A percentile compares a stretch with the other conserved stretches of the same genome.
phyloP scores from a whole-genome alignment of 1,139 yeast species.

The Taphrina pruni region DNA sequence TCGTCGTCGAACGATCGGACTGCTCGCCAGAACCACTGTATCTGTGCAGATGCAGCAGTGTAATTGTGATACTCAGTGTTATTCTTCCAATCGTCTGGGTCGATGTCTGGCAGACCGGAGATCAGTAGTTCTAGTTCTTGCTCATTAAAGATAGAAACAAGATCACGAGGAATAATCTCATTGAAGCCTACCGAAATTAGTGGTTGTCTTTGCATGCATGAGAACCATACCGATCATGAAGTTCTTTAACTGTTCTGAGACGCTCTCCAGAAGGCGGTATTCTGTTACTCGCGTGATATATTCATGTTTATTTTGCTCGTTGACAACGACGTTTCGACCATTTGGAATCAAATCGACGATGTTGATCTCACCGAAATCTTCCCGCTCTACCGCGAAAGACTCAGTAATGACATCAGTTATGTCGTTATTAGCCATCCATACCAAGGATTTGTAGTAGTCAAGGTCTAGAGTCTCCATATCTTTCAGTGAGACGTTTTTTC shows the following conservation, averaged over 20 bases:
- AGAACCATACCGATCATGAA: slow-evolving; percentile 60
- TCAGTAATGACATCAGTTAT: slow-evolving; percentile 97
- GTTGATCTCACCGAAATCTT: slow-evolving; percentile 90
- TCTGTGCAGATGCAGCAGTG: slow-evolving; percentile 81
- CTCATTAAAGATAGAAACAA: slow-evolving; percentile 88
- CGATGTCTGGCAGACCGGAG: slow-evolving; percentile 95
- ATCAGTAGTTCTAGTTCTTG: slow-evolving; percentile 91
- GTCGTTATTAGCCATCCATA: slow-evolving; percentile 96
- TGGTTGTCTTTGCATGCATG: slow-evolving; percentile 1
- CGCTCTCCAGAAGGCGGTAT: slow-evolving; percentile 80
- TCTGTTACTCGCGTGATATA: slow-evolving; percentile 87
- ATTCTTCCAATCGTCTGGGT: slow-evolving; percentile 92
- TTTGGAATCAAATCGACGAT: slow-evolving; percentile 76
- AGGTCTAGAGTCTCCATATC: slow-evolving; percentile 95
- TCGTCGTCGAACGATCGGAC: slow-evolving; percentile 92
- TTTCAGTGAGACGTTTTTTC: slow-evolving; percentile 79
- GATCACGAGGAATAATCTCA: slow-evolving; percentile 86
- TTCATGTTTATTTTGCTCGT: slow-evolving; percentile 88
- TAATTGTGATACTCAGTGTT: slow-evolving; percentile 85
- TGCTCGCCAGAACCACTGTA: slow-evolving; percentile 98
- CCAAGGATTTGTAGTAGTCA: slow-evolving; percentile 86
- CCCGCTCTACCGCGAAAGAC: slow-evolving; percentile 90
- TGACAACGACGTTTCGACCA: slow-evolving; percentile 84
- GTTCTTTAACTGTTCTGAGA: slow-evolving; percentile 84
- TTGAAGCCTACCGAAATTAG: slow-evolving; percentile 67